Evolutionary conservation across 768 basidiomycete genomes (phyloP), one percentile per base, ranked within the genome.

Genomic region (Cystofilobasidium bisporidii): DNA sequence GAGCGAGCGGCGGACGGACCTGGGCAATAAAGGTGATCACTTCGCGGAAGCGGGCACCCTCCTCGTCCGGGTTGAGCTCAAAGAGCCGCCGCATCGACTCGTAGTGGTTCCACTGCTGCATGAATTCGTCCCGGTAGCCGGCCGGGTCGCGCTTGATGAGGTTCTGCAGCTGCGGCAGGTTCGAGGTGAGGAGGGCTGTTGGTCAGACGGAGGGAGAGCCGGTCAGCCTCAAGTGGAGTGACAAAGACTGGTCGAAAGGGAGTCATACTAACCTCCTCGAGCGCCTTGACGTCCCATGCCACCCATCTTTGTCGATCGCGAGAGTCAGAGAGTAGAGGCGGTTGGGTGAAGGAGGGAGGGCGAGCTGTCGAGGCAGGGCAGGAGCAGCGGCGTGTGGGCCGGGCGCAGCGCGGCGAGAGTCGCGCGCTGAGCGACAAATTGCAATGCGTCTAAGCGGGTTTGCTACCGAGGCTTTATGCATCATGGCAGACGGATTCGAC

Each of bases 91-190:
- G 84, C 64, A 88, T 86, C 71, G 86, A 88, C 72, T 88, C 84
- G 78, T 93, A 98, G 77, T 63, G 62, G 69, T 89, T 89, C 87
- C 91, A 96, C 81, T 99, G 94, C 71, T 91, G 91, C 20, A 92
- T 75, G 72, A 98, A 99, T 73, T 99, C 96, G 70, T 98, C 94
- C 75, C 84, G 87, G 80, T 99, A 98, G 0, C 84, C 86, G 12
- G 79, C 77, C 3, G 94, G 89, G 76, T 96, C 91, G 53, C 96
- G 84, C 76, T 99, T 99, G 77, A 99, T 92, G 63, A 98, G 82
- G 76, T 97, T 97, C 77, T 98, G 94, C 11, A 99, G 82, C 75
- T 96, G 91, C 0, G 96, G 93, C 12, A 97, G 83, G 74, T 94
- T 94, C 20, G 88, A 84, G 38, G 89, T 87, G 71, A 94, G 83